These are phyloP conservation scores for Chlorokybus atmophyticus DNA, from an alignment of 139 green algal species.

Conservation along the genomic window DNA sequence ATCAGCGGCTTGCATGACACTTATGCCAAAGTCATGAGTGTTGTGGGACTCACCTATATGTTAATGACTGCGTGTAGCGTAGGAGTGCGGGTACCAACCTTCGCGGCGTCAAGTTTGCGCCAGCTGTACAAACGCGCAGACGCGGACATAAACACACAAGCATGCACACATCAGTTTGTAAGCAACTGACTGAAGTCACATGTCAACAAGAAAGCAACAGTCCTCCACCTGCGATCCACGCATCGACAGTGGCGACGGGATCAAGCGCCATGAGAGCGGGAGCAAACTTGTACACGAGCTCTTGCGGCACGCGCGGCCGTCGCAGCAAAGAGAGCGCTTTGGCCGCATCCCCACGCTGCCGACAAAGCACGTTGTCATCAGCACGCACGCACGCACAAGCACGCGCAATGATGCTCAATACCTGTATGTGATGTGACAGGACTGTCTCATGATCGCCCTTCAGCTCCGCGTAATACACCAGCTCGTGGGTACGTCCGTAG, in stretches of 20 bases:
- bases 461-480: conserved; percentile 62
- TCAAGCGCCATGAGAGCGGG: conserved; percentile 50
- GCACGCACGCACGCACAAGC: too few species aligned
- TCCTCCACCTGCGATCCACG: too few species aligned
- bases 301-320: neutral
- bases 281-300: conserved; percentile 76
- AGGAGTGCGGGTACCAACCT: conserved; percentile 71
- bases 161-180: too few species aligned
- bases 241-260: conserved; percentile 47
- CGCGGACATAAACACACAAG: too few species aligned
- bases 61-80: conserved; percentile 26
- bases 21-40: neutral
- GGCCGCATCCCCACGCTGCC: neutral
- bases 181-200: too few species aligned
- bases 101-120: conserved; percentile 7
- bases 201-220: too few species aligned
- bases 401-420: too few species aligned
- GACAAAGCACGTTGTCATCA: too few species aligned
- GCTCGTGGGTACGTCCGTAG: conserved; percentile 76
- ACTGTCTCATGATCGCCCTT: conserved; percentile 67
- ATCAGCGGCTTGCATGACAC: neutral
- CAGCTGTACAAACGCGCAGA: too few species aligned
- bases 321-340: neutral
- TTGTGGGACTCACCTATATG: neutral
- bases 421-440: conserved; percentile 62